phyloP scores from a whole-genome alignment of 192 early-diverging fungal genomes.

The Entomortierella lignicola region DNA sequence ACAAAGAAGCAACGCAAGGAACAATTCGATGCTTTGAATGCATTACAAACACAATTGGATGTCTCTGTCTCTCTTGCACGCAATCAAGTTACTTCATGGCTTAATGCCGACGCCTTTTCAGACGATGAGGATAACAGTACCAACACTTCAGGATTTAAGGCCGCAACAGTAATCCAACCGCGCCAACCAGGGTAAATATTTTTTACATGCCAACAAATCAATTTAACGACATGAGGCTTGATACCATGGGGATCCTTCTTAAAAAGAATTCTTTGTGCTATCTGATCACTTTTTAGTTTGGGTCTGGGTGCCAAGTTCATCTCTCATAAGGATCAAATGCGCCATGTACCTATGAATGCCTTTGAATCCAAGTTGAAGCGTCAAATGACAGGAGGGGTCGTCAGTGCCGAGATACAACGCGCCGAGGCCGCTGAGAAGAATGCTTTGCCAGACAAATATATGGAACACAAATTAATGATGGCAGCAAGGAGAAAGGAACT shows the following conservation, averaged over 20 bases:
- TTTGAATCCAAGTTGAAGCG: constrained; percentile 57
- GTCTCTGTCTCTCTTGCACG: constrained; percentile 59
- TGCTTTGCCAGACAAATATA: constrained; percentile 53
- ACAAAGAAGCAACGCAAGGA: constrained; percentile 57
- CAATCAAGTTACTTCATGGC: constrained; percentile 61
- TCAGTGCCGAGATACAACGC: constrained; percentile 11
- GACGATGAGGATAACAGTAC: constrained; percentile 50
- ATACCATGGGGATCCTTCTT: too few species aligned
- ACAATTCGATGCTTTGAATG: constrained; percentile 55
- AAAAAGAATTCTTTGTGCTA: not conserved
- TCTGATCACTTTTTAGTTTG: constrained; percentile 33
- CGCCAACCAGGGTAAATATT: constrained; percentile 41
- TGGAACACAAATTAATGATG: constrained; percentile 53
- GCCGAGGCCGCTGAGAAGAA: constrained; percentile 39
- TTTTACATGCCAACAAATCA: too few species aligned
- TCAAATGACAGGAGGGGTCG: constrained; percentile 47
- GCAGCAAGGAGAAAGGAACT: constrained; percentile 51
- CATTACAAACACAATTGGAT: constrained; percentile 64
- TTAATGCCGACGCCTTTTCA: constrained; percentile 52
- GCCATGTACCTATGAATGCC: constrained; percentile 48
- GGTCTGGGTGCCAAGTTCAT: constrained; percentile 65
- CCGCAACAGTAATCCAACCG: constrained; percentile 16
- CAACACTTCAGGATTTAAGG: constrained; percentile 10
- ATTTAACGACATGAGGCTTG: too few species aligned
- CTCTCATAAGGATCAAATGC: constrained; percentile 62